Evolutionary conservation across 495 filamentous ascomycete species (phyloP).

Genomic region (Opeltia flavorubescens): DNA sequence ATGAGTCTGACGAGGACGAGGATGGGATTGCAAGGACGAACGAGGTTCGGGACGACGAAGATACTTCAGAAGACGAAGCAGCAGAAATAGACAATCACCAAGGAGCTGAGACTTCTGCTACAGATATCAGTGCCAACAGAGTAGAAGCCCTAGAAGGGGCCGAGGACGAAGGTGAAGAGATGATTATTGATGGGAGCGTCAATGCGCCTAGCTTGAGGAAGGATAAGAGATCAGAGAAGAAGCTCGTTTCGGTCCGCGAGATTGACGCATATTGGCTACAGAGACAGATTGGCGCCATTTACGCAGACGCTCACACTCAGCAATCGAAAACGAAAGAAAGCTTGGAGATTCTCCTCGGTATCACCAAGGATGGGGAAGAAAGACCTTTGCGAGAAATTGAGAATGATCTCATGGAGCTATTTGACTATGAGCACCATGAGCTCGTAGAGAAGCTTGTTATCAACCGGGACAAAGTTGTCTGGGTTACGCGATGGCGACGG

Average conservation of each 20-base stretch:
- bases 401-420: constrained; percentile 95
- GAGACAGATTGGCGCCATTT: constrained; percentile 74
- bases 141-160: constrained; percentile 35
- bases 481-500: constrained; percentile 79
- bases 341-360: constrained; percentile 63
- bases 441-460: constrained; percentile 84
- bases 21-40: constrained; percentile 57
- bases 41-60: constrained; percentile 68
- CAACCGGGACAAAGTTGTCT: constrained; percentile 84
- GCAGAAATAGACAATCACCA: constrained; percentile 30
- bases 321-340: constrained; percentile 76
- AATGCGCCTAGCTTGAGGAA: constrained; percentile 26
- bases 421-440: constrained; percentile 93
- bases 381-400: constrained; percentile 81
- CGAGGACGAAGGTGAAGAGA: constrained; percentile 46
- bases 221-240: constrained; percentile 33
- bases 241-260: constrained; percentile 58
- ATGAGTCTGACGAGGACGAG: constrained; percentile 83
- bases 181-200: constrained; percentile 61
- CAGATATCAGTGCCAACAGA: constrained; percentile 32
- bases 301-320: constrained; percentile 78
- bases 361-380: constrained; percentile 66
- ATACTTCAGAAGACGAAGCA: constrained; percentile 57
- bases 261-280: constrained; percentile 98
- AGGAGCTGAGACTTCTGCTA: constrained; percentile 36